Base-by-base conservation (phyloP, 139 green algal genomes). In the Tetradesmus obliquus region DNA sequence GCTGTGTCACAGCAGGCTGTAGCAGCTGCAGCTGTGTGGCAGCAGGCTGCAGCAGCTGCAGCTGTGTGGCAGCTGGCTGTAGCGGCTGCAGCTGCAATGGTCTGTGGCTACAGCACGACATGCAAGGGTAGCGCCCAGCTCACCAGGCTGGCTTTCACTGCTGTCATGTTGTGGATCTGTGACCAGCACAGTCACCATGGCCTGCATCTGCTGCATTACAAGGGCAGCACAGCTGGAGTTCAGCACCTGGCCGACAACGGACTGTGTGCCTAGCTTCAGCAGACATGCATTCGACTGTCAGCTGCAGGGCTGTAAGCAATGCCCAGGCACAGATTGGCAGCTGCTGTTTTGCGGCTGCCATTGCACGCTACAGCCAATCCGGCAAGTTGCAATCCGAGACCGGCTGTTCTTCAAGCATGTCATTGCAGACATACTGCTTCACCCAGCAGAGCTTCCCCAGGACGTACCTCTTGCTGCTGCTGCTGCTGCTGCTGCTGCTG, bases 161-260 rank as follows among this genome's bases (percentile, higher is more conserved):
- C 84, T 45, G 3, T 17, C n/a, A 3, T 66, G 54, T 10, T 60
- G 58, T 10, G 32, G 57, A 20, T 84, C 86, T 53, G 69, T 83
- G 1, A 90, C 8, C 51, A 90, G 71, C 55, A 90, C 86, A 53
- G 58, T 58, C 45, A 90, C 17, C 86, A 90, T 90, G 0, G 55
- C 66, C 24, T 62, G 20, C 66, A 66, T 10, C 81, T 84, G 32
- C n/a, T 55, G 79, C 32, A 76, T 6, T 4, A 5, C 66, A 76
- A 24, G 66, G 66, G 2, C 66, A 76, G 3, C 66, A 76, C 66
- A 76, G 2, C n/a, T 13, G 15, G 6, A 19, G 17, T 24, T 45
- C 32, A 45, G 32, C 32, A 45, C 32, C 32, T 45, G 32, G 32
- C 32, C 32, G 32, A 45, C 60, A 71, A 19, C 8, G 5, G 60